Evolutionary conservation across 208 protist species (phyloP), one percentile per base, ranked within the genome.

Genomic region (Plasmodiophora brassicae): DNA sequence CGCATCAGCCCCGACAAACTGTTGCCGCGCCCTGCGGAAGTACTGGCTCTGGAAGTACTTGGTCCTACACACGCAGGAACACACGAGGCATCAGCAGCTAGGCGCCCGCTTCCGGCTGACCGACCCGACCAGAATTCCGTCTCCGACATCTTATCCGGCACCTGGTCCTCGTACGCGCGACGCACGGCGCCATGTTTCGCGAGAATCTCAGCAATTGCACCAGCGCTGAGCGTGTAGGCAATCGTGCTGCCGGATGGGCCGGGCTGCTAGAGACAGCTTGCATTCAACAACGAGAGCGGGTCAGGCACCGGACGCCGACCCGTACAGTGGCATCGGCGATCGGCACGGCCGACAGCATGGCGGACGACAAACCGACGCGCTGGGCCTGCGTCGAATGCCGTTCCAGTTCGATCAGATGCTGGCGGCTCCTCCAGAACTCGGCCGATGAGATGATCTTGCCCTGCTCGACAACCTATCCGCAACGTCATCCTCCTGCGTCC

Each of bases 11-110:
- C 65, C 65, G n/a, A 78, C 65, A 78, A 78, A 78, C 10, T 78
- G 65, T 44, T 78, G 32, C 32, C 65, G 65, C 10, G 65, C 65
- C 20, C 65, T n/a, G 32, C n/a, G 5, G n/a, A 78, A 78, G 65
- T 78, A 78, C n/a, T 78, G 65, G 10, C 32, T 44, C n/a, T 78
- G 65, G n/a, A 78, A 78, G n/a, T 78, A 78, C 41, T 78, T 78
- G 5, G 65, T 78, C 65, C 65, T 78, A 44, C 5, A 36, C 5
- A 32, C 14, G 5, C 20, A 38, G n/a, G 32, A 44, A 78, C 10
- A 78, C n/a, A n/a, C n/a, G n/a, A n/a, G n/a, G n/a, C n/a, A n/a
- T n/a, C n/a, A n/a, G n/a, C n/a, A n/a, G n/a, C 10, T 5, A 5
- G n/a, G 5, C 5, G 65, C n/a, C 41, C 5, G 41, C 14, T 78